Percentiles rank a stretch among this genome's conserved stretches.
Conservation (phyloP, 192 early-diverging fungal genomes). For the Obelidium mucronatum region DNA sequence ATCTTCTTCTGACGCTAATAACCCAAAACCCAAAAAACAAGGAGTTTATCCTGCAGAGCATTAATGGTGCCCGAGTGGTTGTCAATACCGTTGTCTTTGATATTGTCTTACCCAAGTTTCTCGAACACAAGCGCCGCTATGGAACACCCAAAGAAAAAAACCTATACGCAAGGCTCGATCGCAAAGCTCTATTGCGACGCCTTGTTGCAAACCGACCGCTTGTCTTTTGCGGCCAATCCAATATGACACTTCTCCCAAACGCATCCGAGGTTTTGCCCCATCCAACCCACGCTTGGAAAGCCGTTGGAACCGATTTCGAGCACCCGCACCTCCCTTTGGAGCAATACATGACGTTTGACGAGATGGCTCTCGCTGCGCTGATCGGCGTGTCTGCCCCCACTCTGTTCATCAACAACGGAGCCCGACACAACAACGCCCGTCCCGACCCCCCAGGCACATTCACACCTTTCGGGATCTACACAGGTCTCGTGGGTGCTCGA, state of each 20-base stretch:
- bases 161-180: too few relatives aligned
- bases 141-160: too few relatives aligned
- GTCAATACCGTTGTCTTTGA: too few relatives aligned
- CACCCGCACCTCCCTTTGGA: slow-evolving; percentile 14
- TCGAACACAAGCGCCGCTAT: too few relatives aligned
- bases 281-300: slow-evolving; percentile 13
- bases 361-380: slow-evolving; percentile 42
- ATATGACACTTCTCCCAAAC: slow-evolving; percentile 32
- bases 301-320: neutral
- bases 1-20: too few relatives aligned
- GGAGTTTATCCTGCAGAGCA: too few relatives aligned
- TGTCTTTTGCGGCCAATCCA: slow-evolving; percentile 23
- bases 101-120: too few relatives aligned
- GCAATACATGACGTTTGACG: slow-evolving; percentile 44
- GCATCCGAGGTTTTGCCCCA: too few relatives aligned
- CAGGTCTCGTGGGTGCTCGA: slow-evolving; percentile 42
- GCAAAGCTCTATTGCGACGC: slow-evolving; percentile 22
- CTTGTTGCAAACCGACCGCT: slow-evolving; percentile 41
- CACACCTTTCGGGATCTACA: slow-evolving; percentile 28
- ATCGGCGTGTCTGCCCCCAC: slow-evolving; percentile 42
- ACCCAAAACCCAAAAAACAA: too few relatives aligned
- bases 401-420: slow-evolving; percentile 43
- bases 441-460: neutral
- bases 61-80: too few relatives aligned
- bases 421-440: slow-evolving; percentile 21